Evolutionary conservation across 768 basidiomycete species (phyloP).

Genomic region (Auriculariales sp.): DNA sequence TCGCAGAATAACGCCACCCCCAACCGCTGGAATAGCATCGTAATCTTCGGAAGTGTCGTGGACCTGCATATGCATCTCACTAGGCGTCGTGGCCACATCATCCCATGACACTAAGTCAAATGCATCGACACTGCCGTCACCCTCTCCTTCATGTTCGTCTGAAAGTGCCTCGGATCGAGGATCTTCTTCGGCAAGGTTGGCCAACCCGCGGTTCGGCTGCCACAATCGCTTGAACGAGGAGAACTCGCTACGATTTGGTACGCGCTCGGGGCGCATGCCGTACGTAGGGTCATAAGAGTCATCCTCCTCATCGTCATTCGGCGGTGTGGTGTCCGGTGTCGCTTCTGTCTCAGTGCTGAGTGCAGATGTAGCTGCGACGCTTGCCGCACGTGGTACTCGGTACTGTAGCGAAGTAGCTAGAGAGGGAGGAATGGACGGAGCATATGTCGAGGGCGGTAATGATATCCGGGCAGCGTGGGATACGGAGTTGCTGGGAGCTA

Average conservation of each 20-base stretch:
- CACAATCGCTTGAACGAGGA: conserved; percentile 38
- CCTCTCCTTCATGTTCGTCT: conserved; percentile 27
- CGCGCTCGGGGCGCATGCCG: conserved; percentile 81
- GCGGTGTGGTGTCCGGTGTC: neutral
- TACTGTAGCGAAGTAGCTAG: neutral
- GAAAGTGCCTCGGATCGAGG: no score
- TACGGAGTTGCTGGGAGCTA: no score
- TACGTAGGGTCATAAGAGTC: conserved; percentile 96
- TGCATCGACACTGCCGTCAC: conserved; percentile 25
- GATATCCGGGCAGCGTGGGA: neutral
- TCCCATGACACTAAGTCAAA: conserved; percentile 65
- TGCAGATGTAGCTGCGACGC: neutral
- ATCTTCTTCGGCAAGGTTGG: conserved; percentile 63
- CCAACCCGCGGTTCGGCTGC: conserved; percentile 46
- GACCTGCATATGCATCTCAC: conserved; percentile 10
- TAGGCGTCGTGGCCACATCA: conserved; percentile 33
- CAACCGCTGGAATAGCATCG: conserved; percentile 83
- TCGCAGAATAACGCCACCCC: conserved; percentile 75
- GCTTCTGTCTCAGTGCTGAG: neutral
- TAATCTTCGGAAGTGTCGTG: conserved; percentile 44
- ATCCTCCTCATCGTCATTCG: conserved; percentile 10
- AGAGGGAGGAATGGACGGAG: conserved; percentile 5
- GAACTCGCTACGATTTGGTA: conserved; percentile 76
- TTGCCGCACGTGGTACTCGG: neutral
- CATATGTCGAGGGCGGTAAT: neutral